A percentile compares a stretch with the other conserved stretches of the same genome.
These are phyloP conservation scores for Daldinia grandis DNA, from an alignment of 495 filamentous ascomycete genomes.

Conservation along the genomic window DNA sequence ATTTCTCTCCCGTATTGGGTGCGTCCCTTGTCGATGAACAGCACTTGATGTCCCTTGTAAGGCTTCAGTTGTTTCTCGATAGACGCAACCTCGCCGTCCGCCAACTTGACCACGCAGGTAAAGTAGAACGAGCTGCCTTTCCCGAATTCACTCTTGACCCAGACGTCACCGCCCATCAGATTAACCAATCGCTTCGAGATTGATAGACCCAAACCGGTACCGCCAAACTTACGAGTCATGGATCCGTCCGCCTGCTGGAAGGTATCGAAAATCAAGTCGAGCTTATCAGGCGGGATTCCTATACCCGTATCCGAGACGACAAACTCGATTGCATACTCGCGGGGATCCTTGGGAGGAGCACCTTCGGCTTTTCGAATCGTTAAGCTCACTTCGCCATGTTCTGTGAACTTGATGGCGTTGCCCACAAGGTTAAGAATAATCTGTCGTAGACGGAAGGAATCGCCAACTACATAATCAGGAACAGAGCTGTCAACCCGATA, in stretches of 20 bases:
- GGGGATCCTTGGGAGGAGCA: constrained; percentile 63
- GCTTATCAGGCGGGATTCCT: constrained; percentile 94
- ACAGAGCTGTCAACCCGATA: constrained; percentile 95
- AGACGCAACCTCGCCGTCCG: constrained; percentile 78
- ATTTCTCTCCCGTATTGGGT: constrained; percentile 83
- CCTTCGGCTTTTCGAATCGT: constrained; percentile 82
- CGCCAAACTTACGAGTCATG: constrained; percentile 95
- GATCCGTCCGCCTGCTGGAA: constrained; percentile 99
- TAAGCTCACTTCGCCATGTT: constrained; percentile 95
- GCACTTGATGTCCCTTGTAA: constrained; percentile 89
- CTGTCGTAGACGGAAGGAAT: constrained; percentile 95
- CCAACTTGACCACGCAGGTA: constrained; percentile 91
- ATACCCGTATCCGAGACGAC: constrained; percentile 97
- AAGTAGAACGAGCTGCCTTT: constrained; percentile 97
- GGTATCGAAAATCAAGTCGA: constrained; percentile 98
- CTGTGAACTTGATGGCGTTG: constrained; percentile 95
- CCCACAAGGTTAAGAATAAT: constrained; percentile 88
- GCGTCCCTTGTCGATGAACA: constrained; percentile 94
- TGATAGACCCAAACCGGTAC: constrained; percentile 92
- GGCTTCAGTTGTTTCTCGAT: constrained; percentile 86
- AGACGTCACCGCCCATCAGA: constrained; percentile 96
- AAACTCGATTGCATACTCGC: constrained; percentile 95
- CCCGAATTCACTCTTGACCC: constrained; percentile 94
- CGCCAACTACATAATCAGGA: constrained; percentile 95
- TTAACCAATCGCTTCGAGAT: constrained; percentile 97